Percentiles rank a stretch among this genome's conserved stretches.
phyloP scores from a whole-genome alignment of 345 rosid species.

The Microthlaspi erraticum region DNA sequence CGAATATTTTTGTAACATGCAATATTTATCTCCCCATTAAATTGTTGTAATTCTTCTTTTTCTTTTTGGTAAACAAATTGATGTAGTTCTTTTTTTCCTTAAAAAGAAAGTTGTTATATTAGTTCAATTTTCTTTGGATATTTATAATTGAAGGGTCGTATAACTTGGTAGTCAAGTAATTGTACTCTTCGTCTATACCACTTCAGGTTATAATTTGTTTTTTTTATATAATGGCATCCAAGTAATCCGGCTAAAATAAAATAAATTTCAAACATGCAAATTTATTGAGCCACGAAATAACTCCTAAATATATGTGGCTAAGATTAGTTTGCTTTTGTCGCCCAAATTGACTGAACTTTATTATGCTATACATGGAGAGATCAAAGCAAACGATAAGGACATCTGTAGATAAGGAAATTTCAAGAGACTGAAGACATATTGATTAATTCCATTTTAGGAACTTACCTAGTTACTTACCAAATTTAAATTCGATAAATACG shows the following conservation, averaged over 20 bases:
- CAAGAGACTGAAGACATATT: constrained; percentile 4
- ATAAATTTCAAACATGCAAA: background rate
- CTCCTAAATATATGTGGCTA: constrained; percentile 8
- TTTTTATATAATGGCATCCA: background rate
- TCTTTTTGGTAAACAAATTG: background rate
- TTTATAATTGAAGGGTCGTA: constrained; percentile 5
- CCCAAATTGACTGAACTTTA: constrained; percentile 60
- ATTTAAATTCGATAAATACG: background rate
- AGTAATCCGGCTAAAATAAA: background rate
- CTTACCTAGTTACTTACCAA: constrained; percentile 2
- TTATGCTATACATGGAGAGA: background rate
- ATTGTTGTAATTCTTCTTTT: background rate
- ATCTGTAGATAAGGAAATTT: constrained; percentile 13
- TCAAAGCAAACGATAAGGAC: constrained; percentile 24
- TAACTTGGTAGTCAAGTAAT: background rate
- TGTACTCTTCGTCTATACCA: constrained; percentile 6
- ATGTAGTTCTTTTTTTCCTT: background rate
- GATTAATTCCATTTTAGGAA: constrained; percentile 10
- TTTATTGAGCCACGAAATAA: background rate
- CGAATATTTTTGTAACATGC: constrained; percentile 4
- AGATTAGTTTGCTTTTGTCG: constrained; percentile 40
- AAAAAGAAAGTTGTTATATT: background rate
- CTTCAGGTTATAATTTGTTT: background rate
- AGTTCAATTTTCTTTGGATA: background rate
- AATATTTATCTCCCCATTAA: constrained; percentile 2